phyloP scores from a whole-genome alignment of 257 asterid genomes.

The Nicotiana noctiflora region DNA sequence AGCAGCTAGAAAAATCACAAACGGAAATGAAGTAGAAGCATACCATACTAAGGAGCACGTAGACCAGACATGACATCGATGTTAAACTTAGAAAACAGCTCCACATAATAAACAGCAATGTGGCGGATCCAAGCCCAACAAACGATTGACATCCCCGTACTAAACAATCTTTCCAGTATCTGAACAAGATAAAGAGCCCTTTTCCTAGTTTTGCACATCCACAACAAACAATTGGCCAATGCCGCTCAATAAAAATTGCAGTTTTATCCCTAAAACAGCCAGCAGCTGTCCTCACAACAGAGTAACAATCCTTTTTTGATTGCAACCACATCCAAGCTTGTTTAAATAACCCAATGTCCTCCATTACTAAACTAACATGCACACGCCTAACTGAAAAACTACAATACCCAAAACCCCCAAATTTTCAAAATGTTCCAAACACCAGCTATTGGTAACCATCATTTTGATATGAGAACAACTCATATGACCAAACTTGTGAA shows the following conservation, averaged over 20 bases:
- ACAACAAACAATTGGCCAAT: slow-evolving; percentile 90
- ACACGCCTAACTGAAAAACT: not conserved
- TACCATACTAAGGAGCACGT: slow-evolving; percentile 97
- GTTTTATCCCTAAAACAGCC: slow-evolving; percentile 66
- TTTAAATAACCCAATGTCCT: slow-evolving; percentile 90
- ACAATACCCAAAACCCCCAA: not conserved
- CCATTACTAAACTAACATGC: slow-evolving; percentile 40
- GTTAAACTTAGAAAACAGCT: slow-evolving; percentile 95
- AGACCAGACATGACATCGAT: slow-evolving; percentile 79
- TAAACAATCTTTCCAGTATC: slow-evolving; percentile 69
- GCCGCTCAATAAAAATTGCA: slow-evolving; percentile 68
- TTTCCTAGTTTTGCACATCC: slow-evolving; percentile 65
- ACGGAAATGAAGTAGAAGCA: slow-evolving; percentile 17
- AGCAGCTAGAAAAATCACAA: not conserved
- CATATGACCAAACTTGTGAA: slow-evolving; percentile 21
- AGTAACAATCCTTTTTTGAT: slow-evolving; percentile 65
- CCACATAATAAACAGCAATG: slow-evolving; percentile 92
- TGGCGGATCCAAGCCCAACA: slow-evolving; percentile 79
- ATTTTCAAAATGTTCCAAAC: not conserved
- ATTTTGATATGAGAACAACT: slow-evolving; percentile 17
- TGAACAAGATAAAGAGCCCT: slow-evolving; percentile 44
- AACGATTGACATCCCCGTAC: slow-evolving; percentile 63
- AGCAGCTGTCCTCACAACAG: slow-evolving; percentile 43
- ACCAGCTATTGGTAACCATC: slow-evolving; percentile 17
- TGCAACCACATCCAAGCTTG: slow-evolving; percentile 91